A percentile compares a stretch with the other conserved stretches of the same genome.
Evolutionary conservation across 23 red algal species (phyloP).

Genomic region (Chondrus crispus): DNA sequence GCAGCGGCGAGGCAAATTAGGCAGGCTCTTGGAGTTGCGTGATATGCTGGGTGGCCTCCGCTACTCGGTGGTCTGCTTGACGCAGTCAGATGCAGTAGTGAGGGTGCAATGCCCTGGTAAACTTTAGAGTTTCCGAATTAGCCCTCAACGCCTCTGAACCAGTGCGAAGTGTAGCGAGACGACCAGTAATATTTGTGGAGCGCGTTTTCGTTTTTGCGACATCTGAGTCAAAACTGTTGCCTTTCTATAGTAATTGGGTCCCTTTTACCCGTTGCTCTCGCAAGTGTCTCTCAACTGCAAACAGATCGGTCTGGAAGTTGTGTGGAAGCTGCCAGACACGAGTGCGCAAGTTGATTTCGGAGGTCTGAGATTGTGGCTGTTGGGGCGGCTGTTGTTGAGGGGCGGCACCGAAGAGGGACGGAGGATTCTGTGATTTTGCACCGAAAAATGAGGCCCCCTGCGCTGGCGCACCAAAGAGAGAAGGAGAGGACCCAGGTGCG

Average conservation of each 20-base stretch:
- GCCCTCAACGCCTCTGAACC: conserved; percentile 13
- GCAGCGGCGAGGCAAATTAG: too few species aligned
- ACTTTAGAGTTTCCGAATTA: conserved; percentile 23
- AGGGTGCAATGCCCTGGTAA: too few species aligned
- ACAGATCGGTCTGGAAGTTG: conserved; percentile 28
- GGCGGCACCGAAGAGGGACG: too few species aligned
- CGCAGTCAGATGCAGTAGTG: too few species aligned
- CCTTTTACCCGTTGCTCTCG: conserved; percentile 35
- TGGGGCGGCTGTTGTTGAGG: not conserved
- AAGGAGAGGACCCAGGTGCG: not conserved
- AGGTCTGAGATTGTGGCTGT: conserved; percentile 9
- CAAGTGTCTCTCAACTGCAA: conserved; percentile 41
- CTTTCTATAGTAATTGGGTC: not conserved
- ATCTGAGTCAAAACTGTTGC: not conserved
- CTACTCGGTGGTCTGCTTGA: too few species aligned
- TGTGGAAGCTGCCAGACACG: conserved; percentile 31
- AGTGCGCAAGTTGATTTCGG: conserved; percentile 25
- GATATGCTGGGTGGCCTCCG: too few species aligned
- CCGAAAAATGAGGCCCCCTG: conserved; percentile 14
- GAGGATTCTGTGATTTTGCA: too few species aligned
- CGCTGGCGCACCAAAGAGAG: conserved; percentile 22
- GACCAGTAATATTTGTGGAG: not conserved
- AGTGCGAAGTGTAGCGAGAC: not conserved
- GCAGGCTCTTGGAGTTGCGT: too few species aligned
- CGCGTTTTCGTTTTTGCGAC: not conserved